These are phyloP conservation scores for Saccharomyces eubayanus DNA, from an alignment of 805 yeast genomes.

Conservation along the genomic window DNA sequence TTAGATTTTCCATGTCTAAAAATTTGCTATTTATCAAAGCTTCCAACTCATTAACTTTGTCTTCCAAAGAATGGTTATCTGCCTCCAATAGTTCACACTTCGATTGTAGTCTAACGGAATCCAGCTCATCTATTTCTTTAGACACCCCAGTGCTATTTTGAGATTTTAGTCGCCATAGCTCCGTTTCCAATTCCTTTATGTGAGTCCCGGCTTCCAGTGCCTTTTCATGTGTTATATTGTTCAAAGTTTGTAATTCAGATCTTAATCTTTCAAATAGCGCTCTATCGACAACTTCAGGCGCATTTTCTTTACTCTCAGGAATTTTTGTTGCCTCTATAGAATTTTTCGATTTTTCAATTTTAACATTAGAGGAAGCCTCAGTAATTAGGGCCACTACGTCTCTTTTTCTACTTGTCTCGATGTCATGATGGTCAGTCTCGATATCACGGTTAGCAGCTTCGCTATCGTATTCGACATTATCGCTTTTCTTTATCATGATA, in stretches of 20 bases:
- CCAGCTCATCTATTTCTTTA: constrained; percentile 23
- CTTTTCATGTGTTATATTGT: constrained; percentile 39
- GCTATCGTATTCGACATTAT: background rate
- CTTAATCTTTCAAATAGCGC: constrained; percentile 28
- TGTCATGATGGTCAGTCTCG: background rate
- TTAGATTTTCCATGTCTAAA: constrained; percentile 44
- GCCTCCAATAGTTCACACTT: constrained; percentile 30
- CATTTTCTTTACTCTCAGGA: constrained; percentile 28
- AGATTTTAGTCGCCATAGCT: constrained; percentile 21
- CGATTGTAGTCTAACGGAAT: constrained; percentile 10
- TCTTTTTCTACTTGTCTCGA: background rate
- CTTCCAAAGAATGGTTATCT: constrained; percentile 38
- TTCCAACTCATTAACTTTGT: constrained; percentile 40
- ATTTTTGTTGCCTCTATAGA: constrained; percentile 17
- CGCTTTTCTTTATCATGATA: background rate
- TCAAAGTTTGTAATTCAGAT: constrained; percentile 32
- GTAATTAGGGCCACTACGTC: background rate
- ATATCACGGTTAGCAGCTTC: no score
- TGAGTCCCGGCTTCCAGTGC: constrained; percentile 51
- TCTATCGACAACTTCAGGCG: constrained; percentile 17
- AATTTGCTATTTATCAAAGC: constrained; percentile 47
- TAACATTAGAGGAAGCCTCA: background rate
- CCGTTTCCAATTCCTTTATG: constrained; percentile 41
- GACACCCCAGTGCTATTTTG: constrained; percentile 10
- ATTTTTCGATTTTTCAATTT: background rate